A percentile compares a stretch with the other conserved stretches of the same genome.
phyloP scores from a whole-genome alignment of 1,284 basidiomycete genomes.

The Microbotryum violaceum region DNA sequence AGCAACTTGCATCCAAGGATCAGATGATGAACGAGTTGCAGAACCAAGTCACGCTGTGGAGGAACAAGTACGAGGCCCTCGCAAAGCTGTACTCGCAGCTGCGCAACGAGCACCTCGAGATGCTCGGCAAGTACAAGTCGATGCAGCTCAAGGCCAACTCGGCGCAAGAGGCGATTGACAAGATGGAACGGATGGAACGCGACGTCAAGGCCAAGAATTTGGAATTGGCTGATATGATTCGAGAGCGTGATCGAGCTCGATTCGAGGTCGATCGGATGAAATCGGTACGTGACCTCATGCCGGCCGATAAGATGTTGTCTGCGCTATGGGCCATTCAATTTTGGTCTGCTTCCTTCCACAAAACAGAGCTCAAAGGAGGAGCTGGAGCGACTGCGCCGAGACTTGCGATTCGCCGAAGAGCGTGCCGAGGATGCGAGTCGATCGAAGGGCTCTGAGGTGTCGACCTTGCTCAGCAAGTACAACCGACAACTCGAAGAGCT shows the following conservation, averaged over 20 bases:
- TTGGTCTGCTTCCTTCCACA: background rate
- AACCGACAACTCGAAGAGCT: constrained; percentile 93
- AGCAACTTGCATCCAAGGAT: constrained; percentile 87
- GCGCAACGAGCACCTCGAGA: constrained; percentile 92
- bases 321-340: background rate
- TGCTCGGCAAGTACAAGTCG: constrained; percentile 94
- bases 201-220: constrained; percentile 98
- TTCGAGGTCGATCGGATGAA: constrained; percentile 97
- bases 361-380: constrained; percentile 81
- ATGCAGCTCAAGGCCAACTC: constrained; percentile 97
- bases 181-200: constrained; percentile 98
- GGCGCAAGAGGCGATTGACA: constrained; percentile 96
- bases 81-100: constrained; percentile 98
- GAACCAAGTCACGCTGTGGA: constrained; percentile 93
- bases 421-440: constrained; percentile 88
- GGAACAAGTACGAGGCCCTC: constrained; percentile 97
- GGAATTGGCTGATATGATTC: constrained; percentile 97
- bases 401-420: constrained; percentile 95
- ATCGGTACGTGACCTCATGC: constrained; percentile 46
- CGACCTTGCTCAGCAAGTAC: constrained; percentile 79
- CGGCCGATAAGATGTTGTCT: background rate
- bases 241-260: constrained; percentile 89
- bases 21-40: constrained; percentile 92
- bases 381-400: constrained; percentile 82
- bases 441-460: constrained; percentile 88